These are phyloP conservation scores for Lactarius indigo DNA, from an alignment of 768 basidiomycete species.

Conservation along the genomic window DNA sequence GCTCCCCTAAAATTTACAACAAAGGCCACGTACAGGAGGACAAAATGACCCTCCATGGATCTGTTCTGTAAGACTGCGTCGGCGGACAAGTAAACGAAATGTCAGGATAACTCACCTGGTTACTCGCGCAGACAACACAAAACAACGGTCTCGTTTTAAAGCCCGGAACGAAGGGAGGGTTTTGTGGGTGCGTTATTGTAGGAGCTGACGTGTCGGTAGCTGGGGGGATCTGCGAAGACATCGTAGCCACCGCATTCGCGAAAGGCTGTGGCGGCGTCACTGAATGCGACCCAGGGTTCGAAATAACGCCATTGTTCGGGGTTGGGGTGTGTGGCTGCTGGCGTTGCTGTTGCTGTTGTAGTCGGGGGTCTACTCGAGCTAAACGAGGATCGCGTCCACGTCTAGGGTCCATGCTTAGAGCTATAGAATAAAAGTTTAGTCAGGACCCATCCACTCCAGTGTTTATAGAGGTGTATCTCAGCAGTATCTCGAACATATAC, in stretches of 20 bases:
- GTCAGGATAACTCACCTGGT: conserved; percentile 65
- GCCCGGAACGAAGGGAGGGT: conserved; percentile 7
- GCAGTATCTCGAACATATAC: conserved; percentile 90
- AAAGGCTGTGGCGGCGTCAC: conserved; percentile 27
- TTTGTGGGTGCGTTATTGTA: not conserved
- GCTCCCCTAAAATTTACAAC: not conserved
- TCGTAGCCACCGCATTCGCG: conserved; percentile 22
- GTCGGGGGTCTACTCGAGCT: conserved; percentile 62
- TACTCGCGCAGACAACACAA: conserved; percentile 99
- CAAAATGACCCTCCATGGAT: conserved; percentile 97
- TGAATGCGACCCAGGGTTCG: conserved; percentile 20
- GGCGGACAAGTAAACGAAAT: not conserved
- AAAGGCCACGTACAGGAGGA: conserved; percentile 64
- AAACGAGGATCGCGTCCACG: conserved; percentile 79
- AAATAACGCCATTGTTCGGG: conserved; percentile 13
- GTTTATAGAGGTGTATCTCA: conserved; percentile 43
- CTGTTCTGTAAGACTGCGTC: conserved; percentile 62
- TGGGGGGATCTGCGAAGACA: conserved; percentile 17
- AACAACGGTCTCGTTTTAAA: conserved; percentile 80
- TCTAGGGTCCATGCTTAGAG: conserved; percentile 66
- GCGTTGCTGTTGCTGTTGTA: conserved; percentile 33
- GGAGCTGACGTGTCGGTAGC: conserved; percentile 14
- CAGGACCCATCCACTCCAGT: conserved; percentile 21
- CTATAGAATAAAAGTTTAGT: conserved; percentile 20
- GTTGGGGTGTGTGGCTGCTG: not conserved